Base-by-base conservation (phyloP, 1,139 yeast genomes). In the Suhomyces wounanorum region DNA sequence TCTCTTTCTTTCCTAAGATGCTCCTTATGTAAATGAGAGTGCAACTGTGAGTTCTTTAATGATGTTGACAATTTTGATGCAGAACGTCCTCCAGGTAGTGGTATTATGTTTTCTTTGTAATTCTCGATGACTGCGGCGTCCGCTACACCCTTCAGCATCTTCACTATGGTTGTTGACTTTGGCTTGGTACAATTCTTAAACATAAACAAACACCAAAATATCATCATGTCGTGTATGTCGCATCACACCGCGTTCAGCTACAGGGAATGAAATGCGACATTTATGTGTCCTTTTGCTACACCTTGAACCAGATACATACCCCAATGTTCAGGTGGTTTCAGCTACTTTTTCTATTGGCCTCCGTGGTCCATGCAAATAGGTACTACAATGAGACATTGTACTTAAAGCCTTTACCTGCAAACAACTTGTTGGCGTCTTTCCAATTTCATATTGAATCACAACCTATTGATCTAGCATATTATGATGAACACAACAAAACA, bases 21-120 rank as follows among this genome's bases (percentile, higher is more conserved):
- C 11, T 64, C 60, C 46, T 69, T 70, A 42, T 69, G 60, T n/a
- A 67, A 66, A 1, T 49, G 31, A 10, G 47, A 14, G 1, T 63
- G 55, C 18, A 53, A 49, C 3, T 59, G 40, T 7, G 62, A 51
- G 23, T 47, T 48, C 56, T 53, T 18, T 54, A 58, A 10, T 1
- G 83, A 67, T 42, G 73, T 69, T 1, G 81, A 80, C 39, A 91
- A 70, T 17, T 83, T 79, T 14, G 72, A 60, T 0, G 85, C 96
- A 0, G 94, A 82, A 45, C 94, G 73, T 2, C 97, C 97, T 14
- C 82, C 84, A 2, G 73, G 71, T 26, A 84, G 60, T 0, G 96
- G 91, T 57, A 79, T 78, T 3, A 91, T 85, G 62, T 91, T 91
- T 66, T 91, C 97, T 67, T 91, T 91, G 51, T 87, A 86, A 23